Base-by-base conservation (phyloP, 1,284 basidiomycete genomes). In the Marasmius fiardii region DNA sequence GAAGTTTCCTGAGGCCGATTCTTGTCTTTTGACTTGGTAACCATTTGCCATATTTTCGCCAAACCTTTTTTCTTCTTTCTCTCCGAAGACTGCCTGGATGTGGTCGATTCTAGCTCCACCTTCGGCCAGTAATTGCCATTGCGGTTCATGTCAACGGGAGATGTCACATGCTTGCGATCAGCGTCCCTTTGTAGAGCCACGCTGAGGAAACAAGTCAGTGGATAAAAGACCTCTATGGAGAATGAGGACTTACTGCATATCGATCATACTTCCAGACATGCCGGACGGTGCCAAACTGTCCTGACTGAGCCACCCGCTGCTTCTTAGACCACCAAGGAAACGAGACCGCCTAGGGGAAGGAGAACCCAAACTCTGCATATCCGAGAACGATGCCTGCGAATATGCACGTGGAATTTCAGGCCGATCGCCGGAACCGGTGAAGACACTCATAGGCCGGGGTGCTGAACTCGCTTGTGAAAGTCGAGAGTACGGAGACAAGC, bases 201-300 rank as follows among this genome's bases (percentile, higher is more conserved):
- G 65, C 90, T 92, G 61, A 51, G 43, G 56, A 44, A 56, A 53
- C 53, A 51, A 35, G 39, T 62, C 24, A 55, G 34, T 31, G 41
- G 49, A 43, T 41, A 54, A 49, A 59, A 24, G 18, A 8, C 54
- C 14, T 41, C 45, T 41, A 33, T 16, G 43, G 47, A 57, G 58
- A 53, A 45, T 39, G 34, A 33, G 50, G 45, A 87, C 92, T 66
- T 73, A 94, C 92, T 95, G 93, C 93, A 95, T 94, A 68, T 95
- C 90, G 67, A 94, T 78, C 91, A 95, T 93, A 66, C 93, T 91
- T 54, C 86, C 86, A 3, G 85, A 86, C 67, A 87, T 82, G 5
- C 91, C 92, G 28, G 89, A 90, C 16, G 81, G 78, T 1, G 88
- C 86, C 45, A 92, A 71, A 65, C 90, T 92, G 56, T 90, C 88